Conservation (phyloP, 2,329 filamentous ascomycete genomes). For the Trichophyton schoenleinii region DNA sequence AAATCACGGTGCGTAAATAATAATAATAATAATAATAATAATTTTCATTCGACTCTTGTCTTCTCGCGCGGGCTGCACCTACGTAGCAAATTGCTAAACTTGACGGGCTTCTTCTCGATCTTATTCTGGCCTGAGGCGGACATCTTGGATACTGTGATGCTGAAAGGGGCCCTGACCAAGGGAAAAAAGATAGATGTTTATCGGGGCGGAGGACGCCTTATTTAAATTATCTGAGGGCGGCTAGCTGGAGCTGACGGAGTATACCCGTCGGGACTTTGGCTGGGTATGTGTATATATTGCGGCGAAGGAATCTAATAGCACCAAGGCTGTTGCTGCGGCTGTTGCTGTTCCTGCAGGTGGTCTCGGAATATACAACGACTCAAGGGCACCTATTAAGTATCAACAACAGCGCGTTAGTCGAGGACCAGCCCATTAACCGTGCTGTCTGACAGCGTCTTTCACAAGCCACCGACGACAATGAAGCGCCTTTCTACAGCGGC, state of each 20-base stretch:
- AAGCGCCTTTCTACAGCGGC: background rate
- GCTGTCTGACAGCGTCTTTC: background rate
- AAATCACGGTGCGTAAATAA: background rate
- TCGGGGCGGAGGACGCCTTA: background rate
- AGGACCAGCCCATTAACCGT: background rate
- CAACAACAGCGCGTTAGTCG: background rate
- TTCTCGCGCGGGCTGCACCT: constrained; percentile 22
- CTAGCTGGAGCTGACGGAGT: constrained; percentile 1
- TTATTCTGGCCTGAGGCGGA: constrained; percentile 31
- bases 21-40: background rate
- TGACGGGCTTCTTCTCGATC: constrained; percentile 98
- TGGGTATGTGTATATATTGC: background rate
- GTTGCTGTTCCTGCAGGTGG: background rate
- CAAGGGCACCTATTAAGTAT: background rate
- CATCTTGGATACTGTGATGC: constrained; percentile 28
- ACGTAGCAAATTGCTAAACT: constrained; percentile 95
- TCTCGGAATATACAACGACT: background rate
- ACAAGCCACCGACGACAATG: background rate
- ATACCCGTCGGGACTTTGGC: background rate
- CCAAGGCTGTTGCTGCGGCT: background rate
- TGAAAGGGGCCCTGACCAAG: constrained; percentile 92
- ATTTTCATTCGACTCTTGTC: background rate
- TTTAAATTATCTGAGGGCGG: background rate
- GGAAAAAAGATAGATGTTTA: constrained; percentile 37
- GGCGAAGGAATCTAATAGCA: background rate